Conservation (phyloP, 1,139 yeast species). For the Lodderomyces theae region DNA sequence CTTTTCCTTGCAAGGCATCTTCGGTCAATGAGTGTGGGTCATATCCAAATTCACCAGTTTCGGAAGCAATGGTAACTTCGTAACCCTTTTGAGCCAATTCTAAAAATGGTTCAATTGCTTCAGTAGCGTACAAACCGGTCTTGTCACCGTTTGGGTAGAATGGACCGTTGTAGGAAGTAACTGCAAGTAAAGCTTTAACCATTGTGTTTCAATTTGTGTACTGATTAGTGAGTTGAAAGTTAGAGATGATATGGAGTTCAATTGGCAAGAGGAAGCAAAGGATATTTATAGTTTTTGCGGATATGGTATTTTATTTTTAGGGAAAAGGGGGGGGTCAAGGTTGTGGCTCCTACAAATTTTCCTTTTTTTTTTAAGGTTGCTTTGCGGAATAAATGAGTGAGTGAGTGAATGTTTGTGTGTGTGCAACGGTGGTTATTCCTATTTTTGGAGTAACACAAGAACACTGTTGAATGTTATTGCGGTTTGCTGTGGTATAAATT, state of each 20-base stretch:
- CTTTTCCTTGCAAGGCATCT: constrained; percentile 44
- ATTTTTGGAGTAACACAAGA: too few relatives aligned
- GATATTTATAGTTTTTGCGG: constrained; percentile 1
- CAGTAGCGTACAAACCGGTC: constrained; percentile 56
- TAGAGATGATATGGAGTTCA: not conserved
- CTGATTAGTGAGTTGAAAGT: not conserved
- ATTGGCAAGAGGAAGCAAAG: too few relatives aligned
- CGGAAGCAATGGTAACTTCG: constrained; percentile 56
- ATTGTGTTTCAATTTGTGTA: too few relatives aligned
- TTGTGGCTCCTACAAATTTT: too few relatives aligned
- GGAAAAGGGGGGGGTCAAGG: too few relatives aligned
- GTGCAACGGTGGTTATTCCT: too few relatives aligned
- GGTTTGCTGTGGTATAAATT: too few relatives aligned
- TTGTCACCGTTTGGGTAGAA: constrained; percentile 55
- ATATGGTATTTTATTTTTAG: too few relatives aligned
- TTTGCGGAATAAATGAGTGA: not conserved
- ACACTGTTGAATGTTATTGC: too few relatives aligned
- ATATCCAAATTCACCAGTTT: constrained; percentile 52
- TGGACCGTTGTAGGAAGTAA: constrained; percentile 47
- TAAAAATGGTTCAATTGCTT: constrained; percentile 57
- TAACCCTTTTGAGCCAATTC: constrained; percentile 45
- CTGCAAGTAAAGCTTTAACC: constrained; percentile 46
- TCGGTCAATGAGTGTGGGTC: constrained; percentile 51
- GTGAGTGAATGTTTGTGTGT: too few relatives aligned
- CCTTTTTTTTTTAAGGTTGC: not conserved